Base-by-base conservation (phyloP, 768 basidiomycete species). In the Xerocomus brunneocitrinus region DNA sequence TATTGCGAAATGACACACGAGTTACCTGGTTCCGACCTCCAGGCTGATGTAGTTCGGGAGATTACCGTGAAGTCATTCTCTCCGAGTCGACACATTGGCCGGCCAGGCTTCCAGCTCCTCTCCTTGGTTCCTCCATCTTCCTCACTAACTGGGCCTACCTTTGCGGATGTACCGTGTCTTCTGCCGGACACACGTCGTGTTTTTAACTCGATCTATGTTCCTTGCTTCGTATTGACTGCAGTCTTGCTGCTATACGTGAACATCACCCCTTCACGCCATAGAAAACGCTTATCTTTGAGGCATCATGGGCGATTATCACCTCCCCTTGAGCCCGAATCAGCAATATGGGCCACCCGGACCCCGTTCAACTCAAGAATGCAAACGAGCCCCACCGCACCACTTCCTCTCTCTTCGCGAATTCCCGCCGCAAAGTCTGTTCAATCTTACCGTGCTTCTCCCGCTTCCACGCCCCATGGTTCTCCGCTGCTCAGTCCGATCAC, bases 1-100 rank as follows among this genome's bases (percentile, higher is more conserved):
- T 90, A 90, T 62, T 98, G 94, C 62, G 89, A 91, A 59, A 78
- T 86, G 61, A 71, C 69, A 24, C 89, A 90, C 66, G 71, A 71
- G 32, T 58, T 73, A 8, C 63, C 67, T 4, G 60, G 56, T n/a
- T 56, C 60, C 19, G 62, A 67, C 41, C 45, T 55, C 55, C 61
- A 51, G 46, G 49, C 51, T 14, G 57, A 56, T 57, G 54, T 62
- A 3, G 73, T 85, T 41, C 84, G 84, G 44, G 93, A 95, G 70
- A 80, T 93, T 22, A 94, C 92, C 1, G 76, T 95, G 54, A 95
- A 93, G 67, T 88, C 92, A 0, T 93, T 95, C 67, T 87, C 89
- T 14, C 82, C 84, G 56, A 82, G 84, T 13, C 78, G 78, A 50
- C 85, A 86, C 50, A 85, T 95, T 55, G 75, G 75, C 24, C 72